Conservation (phyloP, 2,329 filamentous ascomycete genomes). For the Aspergillus sp. region DNA sequence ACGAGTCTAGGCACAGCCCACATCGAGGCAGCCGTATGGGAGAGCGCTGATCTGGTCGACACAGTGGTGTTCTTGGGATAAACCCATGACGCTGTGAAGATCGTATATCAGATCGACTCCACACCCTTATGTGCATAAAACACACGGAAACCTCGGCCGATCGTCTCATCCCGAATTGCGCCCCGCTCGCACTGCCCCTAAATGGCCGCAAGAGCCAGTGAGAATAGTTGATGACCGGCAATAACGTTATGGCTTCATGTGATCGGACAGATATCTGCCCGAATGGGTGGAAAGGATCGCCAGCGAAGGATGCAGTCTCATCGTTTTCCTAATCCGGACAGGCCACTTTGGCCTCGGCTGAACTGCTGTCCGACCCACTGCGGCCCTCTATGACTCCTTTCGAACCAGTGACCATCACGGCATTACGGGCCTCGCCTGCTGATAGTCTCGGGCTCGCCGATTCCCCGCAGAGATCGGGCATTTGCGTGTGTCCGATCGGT, state of each 20-base stretch:
- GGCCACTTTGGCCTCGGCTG: not conserved
- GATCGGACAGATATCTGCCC: too few relatives aligned
- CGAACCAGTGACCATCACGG: not conserved
- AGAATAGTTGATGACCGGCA: too few relatives aligned
- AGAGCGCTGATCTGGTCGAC: not conserved
- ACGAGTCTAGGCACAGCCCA: not conserved
- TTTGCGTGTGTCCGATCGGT: not conserved
- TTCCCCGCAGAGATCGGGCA: not conserved
- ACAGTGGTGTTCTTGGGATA: not conserved
- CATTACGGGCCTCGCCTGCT: not conserved
- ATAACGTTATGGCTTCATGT: too few relatives aligned
- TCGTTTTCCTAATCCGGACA: not conserved
- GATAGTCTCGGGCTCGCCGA: not conserved
- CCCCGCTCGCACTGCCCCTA: too few relatives aligned
- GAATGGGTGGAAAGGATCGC: too few relatives aligned
- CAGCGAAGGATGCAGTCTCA: not conserved
- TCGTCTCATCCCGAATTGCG: too few relatives aligned
- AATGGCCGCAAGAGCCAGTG: too few relatives aligned
- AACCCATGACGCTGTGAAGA: not conserved
- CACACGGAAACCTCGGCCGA: too few relatives aligned
- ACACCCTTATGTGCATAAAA: too few relatives aligned
- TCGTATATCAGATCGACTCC: too few relatives aligned
- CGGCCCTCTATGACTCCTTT: not conserved
- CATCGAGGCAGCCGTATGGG: not conserved
- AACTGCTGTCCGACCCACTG: not conserved